Evolutionary conservation across 179 eudicot genomes (phyloP).

Genomic region (Gypsophila paniculata): DNA sequence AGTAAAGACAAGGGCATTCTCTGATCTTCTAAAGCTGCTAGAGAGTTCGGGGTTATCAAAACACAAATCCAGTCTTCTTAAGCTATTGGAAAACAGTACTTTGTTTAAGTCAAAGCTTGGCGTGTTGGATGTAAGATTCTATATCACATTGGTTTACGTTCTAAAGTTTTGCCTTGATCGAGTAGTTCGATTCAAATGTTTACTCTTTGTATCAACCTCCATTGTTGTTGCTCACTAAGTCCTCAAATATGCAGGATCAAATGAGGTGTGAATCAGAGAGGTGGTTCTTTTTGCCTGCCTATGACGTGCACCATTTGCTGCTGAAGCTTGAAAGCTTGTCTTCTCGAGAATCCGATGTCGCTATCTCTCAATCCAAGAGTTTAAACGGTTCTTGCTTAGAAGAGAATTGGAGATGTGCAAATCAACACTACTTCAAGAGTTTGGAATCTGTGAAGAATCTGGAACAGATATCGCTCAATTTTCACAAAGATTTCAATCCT

Average conservation of each 20-base stretch:
- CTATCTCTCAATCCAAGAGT: constrained; percentile 26
- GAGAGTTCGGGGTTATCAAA: constrained; percentile 70
- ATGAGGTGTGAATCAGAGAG: constrained; percentile 36
- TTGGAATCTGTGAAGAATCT: constrained; percentile 59
- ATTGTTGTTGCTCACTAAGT: constrained; percentile 3
- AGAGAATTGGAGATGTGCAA: constrained; percentile 56
- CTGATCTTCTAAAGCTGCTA: constrained; percentile 62
- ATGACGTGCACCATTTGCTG: constrained; percentile 70
- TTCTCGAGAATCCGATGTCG: constrained; percentile 26
- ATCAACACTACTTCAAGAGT: constrained; percentile 75
- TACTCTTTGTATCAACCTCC: background rate
- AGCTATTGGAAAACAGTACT: constrained; percentile 29
- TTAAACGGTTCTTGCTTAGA: constrained; percentile 29
- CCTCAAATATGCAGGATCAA: constrained; percentile 42
- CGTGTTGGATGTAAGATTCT: constrained; percentile 26
- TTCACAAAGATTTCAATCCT: constrained; percentile 75
- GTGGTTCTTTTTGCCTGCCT: constrained; percentile 86
- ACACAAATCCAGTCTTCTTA: constrained; percentile 44
- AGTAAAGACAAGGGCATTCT: constrained; percentile 68
- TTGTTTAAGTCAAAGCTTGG: constrained; percentile 29
- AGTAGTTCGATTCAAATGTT: background rate
- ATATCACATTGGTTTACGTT: background rate
- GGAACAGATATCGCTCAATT: constrained; percentile 58
- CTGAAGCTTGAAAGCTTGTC: constrained; percentile 30
- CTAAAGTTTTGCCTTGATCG: background rate